Percentiles rank a stretch among this genome's conserved stretches.
Conservation (phyloP, 306 rosid genomes). For the Senna siamea region DNA sequence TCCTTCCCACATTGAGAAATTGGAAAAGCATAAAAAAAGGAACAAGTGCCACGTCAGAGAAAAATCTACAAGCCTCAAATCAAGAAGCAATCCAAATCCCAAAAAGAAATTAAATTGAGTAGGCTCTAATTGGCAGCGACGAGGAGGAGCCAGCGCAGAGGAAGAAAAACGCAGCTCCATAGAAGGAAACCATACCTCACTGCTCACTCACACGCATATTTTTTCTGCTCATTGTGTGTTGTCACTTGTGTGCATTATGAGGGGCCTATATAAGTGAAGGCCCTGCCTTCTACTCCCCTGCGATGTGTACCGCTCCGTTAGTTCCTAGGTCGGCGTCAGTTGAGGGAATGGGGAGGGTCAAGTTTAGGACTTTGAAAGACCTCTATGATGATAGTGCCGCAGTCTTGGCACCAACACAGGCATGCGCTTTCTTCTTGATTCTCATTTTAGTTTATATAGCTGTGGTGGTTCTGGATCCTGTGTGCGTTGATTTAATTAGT, state of each 20-base stretch:
- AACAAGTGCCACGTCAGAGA: slow-evolving; percentile 3
- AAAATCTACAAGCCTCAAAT: not conserved
- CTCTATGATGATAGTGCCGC: not conserved
- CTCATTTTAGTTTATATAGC: not conserved
- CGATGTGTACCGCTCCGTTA: not conserved
- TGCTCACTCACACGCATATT: not conserved
- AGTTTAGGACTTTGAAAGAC: slow-evolving; percentile 6
- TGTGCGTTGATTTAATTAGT: not conserved
- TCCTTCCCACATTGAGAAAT: too few species aligned
- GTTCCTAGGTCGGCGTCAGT: not conserved
- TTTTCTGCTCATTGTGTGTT: not conserved
- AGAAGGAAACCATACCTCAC: not conserved
- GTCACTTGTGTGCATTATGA: not conserved
- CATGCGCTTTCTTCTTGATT: not conserved
- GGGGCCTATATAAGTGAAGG: not conserved
- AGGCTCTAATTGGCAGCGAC: not conserved
- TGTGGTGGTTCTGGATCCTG: not conserved
- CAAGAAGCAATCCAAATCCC: not conserved
- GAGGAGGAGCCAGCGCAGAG: not conserved
- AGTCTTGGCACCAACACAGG: not conserved
- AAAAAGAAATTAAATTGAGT: not conserved
- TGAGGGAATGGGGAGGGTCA: not conserved
- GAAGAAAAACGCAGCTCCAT: not conserved
- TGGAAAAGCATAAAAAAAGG: too few species aligned
- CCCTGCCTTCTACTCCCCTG: too few species aligned